Percentiles rank a stretch among this genome's conserved stretches.
These are phyloP conservation scores for Cercospora sesami DNA, from an alignment of 2,329 filamentous ascomycete genomes.

Conservation along the genomic window DNA sequence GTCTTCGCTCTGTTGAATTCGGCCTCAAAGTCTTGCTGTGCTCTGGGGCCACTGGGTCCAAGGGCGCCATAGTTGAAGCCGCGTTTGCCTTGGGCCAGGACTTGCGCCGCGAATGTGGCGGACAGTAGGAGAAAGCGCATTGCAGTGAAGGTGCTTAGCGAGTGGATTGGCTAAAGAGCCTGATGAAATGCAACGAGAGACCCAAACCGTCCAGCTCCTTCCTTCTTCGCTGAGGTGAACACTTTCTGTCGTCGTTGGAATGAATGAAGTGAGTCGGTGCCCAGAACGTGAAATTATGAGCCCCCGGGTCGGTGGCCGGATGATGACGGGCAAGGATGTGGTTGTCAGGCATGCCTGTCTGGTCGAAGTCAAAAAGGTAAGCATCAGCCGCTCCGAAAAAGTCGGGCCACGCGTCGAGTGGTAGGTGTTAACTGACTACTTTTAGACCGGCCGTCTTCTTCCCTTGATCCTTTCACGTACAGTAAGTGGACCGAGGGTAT, in stretches of 20 bases:
- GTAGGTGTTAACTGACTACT: neutral
- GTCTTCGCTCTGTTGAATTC: conserved; percentile 67
- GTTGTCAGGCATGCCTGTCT: conserved; percentile 5
- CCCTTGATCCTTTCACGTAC: neutral
- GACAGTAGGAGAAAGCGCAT: neutral
- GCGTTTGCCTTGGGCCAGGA: conserved; percentile 44
- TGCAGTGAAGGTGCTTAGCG: neutral
- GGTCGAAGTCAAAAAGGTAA: neutral
- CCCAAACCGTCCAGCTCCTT: neutral
- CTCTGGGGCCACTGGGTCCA: conserved; percentile 62
- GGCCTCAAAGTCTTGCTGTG: conserved; percentile 65
- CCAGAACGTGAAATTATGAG: neutral
- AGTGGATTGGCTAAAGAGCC: neutral
- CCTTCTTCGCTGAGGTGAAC: neutral
- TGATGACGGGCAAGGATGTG: conserved; percentile 1
- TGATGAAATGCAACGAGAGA: neutral
- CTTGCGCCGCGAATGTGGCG: conserved; percentile 37
- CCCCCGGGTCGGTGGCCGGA: neutral
- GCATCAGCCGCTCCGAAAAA: neutral
- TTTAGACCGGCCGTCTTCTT: neutral
- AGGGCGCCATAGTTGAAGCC: conserved; percentile 75
- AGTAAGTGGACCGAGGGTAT: too few relatives aligned
- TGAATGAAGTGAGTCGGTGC: neutral
- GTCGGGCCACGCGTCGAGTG: neutral
- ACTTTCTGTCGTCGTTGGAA: neutral